Percentiles rank a stretch among this genome's conserved stretches.
These are phyloP conservation scores for Neofusicoccum ribis DNA, from an alignment of 2,329 filamentous ascomycete genomes.

Conservation along the genomic window DNA sequence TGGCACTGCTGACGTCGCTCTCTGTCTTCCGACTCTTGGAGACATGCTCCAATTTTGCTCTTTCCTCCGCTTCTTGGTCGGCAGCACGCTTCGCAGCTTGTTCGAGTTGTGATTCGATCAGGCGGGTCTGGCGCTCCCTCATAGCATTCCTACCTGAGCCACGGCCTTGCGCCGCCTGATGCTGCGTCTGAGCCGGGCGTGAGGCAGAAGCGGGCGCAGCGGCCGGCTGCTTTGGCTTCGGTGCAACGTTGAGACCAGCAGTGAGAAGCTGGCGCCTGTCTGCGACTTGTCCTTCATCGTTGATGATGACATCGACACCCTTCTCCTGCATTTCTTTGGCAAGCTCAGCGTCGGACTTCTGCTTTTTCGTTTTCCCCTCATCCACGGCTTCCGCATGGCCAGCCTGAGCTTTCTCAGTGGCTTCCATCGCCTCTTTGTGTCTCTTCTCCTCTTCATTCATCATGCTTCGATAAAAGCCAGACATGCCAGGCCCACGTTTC, in stretches of 20 bases:
- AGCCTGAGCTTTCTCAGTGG: conserved; percentile 50
- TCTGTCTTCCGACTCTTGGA: conserved; percentile 78
- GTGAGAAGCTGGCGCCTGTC: conserved; percentile 79
- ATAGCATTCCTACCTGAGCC: conserved; percentile 61
- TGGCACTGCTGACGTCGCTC: conserved; percentile 72
- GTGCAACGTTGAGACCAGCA: conserved; percentile 72
- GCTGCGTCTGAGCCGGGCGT: conserved; percentile 25
- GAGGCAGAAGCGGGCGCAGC: conserved; percentile 27
- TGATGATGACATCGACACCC: conserved; percentile 66
- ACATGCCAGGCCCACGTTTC: conserved; percentile 70
- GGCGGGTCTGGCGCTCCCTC: conserved; percentile 73
- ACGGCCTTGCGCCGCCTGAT: conserved; percentile 34
- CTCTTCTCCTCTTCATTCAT: conserved; percentile 69
- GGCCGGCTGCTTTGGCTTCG: conserved; percentile 57
- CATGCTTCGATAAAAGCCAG: conserved; percentile 74
- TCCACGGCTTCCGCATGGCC: conserved; percentile 30
- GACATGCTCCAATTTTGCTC: conserved; percentile 62
- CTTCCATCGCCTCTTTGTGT: conserved; percentile 69
- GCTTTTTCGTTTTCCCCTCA: conserved; percentile 43
- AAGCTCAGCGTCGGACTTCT: conserved; percentile 63
- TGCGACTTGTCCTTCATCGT: conserved; percentile 80
- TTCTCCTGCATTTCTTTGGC: conserved; percentile 67
- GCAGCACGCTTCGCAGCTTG: conserved; percentile 69
- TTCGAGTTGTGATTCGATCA: conserved; percentile 77
- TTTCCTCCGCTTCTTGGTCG: conserved; percentile 68